Percentiles rank a stretch among this genome's conserved stretches.
Evolutionary conservation across 257 asterid species (phyloP).

Genomic region (Sherardia arvensis): DNA sequence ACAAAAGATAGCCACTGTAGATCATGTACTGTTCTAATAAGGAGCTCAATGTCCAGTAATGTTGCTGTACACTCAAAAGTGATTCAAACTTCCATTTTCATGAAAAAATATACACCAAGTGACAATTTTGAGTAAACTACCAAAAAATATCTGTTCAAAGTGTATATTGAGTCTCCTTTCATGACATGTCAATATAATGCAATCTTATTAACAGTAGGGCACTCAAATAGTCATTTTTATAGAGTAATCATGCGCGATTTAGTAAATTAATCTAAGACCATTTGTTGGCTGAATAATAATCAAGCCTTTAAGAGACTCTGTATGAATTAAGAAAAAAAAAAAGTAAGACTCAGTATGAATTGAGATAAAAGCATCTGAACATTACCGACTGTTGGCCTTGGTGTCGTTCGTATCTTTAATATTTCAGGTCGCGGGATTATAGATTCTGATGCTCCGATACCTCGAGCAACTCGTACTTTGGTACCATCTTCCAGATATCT

Average conservation of each 20-base stretch:
- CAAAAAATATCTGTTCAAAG: no score
- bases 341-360: not conserved
- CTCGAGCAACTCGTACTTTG: slow-evolving; percentile 82
- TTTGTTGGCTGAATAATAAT: not conserved
- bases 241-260: no score
- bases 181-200: not conserved
- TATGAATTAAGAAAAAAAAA: not conserved
- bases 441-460: slow-evolving; percentile 80
- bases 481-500: slow-evolving; percentile 75
- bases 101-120: no score
- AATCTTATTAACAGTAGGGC: not conserved
- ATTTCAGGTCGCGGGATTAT: slow-evolving; percentile 89
- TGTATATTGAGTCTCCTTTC: not conserved
- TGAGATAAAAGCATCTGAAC: not conserved
- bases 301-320: not conserved
- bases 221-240: not conserved
- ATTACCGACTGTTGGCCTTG: slow-evolving; percentile 81
- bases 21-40: not conserved
- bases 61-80: not conserved
- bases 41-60: no score
- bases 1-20: not conserved
- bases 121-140: not conserved
- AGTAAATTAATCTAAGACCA: not conserved
- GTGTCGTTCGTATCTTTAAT: slow-evolving; percentile 67
- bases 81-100: not conserved